These are phyloP conservation scores for Chaetothyriales sp. DNA, from an alignment of 2,329 filamentous ascomycete species.

Conservation along the genomic window DNA sequence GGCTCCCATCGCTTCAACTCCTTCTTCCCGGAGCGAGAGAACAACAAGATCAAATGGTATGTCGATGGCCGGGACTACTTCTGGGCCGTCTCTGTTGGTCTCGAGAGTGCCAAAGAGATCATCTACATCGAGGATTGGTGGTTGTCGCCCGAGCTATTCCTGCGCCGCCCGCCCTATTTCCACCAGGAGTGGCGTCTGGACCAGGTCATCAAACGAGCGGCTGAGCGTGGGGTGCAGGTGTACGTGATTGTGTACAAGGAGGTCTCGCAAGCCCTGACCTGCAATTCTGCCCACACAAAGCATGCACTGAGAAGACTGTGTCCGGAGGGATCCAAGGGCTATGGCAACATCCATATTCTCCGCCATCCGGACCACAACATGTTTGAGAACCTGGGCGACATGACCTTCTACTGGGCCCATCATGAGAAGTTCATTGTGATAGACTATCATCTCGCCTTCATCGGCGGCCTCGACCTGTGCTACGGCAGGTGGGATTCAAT, in stretches of 20 bases:
- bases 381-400: constrained; percentile 81
- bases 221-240: constrained; percentile 87
- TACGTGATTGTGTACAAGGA: constrained; percentile 89
- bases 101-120: constrained; percentile 79
- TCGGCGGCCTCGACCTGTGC: constrained; percentile 85
- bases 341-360: constrained; percentile 79
- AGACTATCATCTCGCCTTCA: constrained; percentile 79
- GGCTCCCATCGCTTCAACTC: constrained; percentile 73
- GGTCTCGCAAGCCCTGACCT: constrained; percentile 64
- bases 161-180: constrained; percentile 66
- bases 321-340: constrained; percentile 62
- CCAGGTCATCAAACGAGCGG: constrained; percentile 69
- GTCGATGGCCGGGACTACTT: constrained; percentile 92
- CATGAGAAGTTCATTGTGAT: constrained; percentile 97
- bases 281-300: constrained; percentile 87
- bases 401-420: constrained; percentile 97
- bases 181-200: constrained; percentile 82
- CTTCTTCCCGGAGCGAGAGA: constrained; percentile 73
- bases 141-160: constrained; percentile 57
- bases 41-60: constrained; percentile 90
- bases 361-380: constrained; percentile 92
- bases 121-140: constrained; percentile 98
- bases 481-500: constrained; percentile 87
- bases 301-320: constrained; percentile 66
- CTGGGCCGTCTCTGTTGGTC: constrained; percentile 76